phyloP scores from a whole-genome alignment of 1,139 yeast species.

The Candida sanyaensis region DNA sequence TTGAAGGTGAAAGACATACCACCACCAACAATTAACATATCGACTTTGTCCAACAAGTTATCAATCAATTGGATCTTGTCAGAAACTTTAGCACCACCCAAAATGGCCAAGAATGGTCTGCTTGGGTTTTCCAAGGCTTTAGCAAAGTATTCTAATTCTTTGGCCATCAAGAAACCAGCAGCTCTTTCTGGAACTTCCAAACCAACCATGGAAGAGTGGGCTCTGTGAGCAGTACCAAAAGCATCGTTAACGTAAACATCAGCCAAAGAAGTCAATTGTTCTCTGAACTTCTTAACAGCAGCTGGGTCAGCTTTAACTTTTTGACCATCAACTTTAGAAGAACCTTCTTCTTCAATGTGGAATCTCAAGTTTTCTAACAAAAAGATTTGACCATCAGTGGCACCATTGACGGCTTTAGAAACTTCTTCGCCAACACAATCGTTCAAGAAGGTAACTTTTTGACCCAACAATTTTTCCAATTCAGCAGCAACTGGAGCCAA shows the following conservation, averaged over 20 bases:
- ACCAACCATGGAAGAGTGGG: slow-evolving; percentile 98
- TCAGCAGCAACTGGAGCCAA: slow-evolving; percentile 90
- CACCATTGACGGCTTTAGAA: slow-evolving; percentile 70
- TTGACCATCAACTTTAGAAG: slow-evolving; percentile 71
- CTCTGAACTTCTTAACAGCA: slow-evolving; percentile 82
- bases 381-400: slow-evolving; percentile 71
- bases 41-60: slow-evolving; percentile 93
- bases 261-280: slow-evolving; percentile 82
- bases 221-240: slow-evolving; percentile 98
- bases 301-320: slow-evolving; percentile 88
- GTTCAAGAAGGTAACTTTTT: slow-evolving; percentile 70
- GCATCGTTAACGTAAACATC: slow-evolving; percentile 97
- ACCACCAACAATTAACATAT: slow-evolving; percentile 92
- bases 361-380: slow-evolving; percentile 93
- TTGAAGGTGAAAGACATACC: slow-evolving; percentile 99
- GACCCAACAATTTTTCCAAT: slow-evolving; percentile 68
- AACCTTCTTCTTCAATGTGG: slow-evolving; percentile 97
- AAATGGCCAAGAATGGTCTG: slow-evolving; percentile 95
- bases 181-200: slow-evolving; percentile 91
- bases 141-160: slow-evolving; percentile 94
- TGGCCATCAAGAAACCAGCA: slow-evolving; percentile 95
- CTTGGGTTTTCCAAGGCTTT: slow-evolving; percentile 96
- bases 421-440: slow-evolving; percentile 92
- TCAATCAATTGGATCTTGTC: slow-evolving; percentile 98
- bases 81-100: slow-evolving; percentile 98